These are phyloP conservation scores for Jatropha multifida DNA, from an alignment of 441 rosid species.

Conservation along the genomic window DNA sequence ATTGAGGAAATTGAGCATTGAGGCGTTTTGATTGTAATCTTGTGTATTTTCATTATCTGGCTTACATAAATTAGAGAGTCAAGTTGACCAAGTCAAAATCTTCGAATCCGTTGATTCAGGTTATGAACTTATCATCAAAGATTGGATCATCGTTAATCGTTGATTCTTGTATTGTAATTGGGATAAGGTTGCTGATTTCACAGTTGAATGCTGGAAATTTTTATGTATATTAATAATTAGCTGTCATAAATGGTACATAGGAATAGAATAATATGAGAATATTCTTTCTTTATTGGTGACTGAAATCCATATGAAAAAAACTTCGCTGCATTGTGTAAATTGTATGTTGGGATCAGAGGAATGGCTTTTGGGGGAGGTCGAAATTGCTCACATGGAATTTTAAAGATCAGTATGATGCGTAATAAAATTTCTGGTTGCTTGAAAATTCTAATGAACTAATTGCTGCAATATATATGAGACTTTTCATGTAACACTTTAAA, in stretches of 20 bases:
- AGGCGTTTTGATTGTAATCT: not conserved
- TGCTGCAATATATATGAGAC: not conserved
- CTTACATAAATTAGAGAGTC: not conserved
- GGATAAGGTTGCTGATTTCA: not conserved
- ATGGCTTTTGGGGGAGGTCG: not conserved
- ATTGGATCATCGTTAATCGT: not conserved
- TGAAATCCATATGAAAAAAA: not conserved
- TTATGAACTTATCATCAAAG: no score
- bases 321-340: not conserved
- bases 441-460: no score
- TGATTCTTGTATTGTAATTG: not conserved
- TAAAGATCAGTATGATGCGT: no score
- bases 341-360: not conserved
- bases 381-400: not conserved
- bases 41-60: no score
- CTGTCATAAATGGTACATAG: not conserved
- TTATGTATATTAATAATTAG: not conserved
- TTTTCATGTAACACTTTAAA: not conserved
- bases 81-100: not conserved
- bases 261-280: not conserved
- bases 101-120: not conserved
- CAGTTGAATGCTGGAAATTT: not conserved
- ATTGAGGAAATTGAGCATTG: not conserved
- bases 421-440: no score
- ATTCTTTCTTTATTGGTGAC: not conserved